Evolutionary conservation across 306 rosid species (phyloP), one percentile per base, ranked within the genome.

Genomic region (Bauhinia variegata): DNA sequence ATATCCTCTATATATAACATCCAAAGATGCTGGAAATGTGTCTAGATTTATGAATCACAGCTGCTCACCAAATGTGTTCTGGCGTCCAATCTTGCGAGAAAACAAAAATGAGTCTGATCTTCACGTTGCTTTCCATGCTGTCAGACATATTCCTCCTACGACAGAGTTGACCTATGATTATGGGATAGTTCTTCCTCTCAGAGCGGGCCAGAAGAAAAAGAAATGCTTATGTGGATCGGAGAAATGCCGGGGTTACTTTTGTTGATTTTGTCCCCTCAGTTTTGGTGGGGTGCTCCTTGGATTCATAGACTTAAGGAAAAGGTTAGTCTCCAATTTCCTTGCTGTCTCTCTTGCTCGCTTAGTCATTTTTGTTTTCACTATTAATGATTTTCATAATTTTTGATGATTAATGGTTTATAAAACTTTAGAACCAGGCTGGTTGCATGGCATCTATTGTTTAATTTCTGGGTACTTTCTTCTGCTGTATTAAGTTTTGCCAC

Each of bases 21-120:
- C 95, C 15, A 87, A 51, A 73, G 75, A 82, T 79, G 75, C 82
- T 60, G 98, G 98, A 68, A 92, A 92, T 82, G 98, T 92, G 38
- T 87, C 92, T 59, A 91, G 98, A 61, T 92, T 89, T 73, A 92
- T 92, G 95, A 92, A 92, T 74, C 98, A 92, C 76, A 85, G 96
- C 83, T 92, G 98, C 78, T 75, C 86, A 66, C 98, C 98, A 8
- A 92, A 84, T 79, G 85, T 92, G 36, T 59, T 75, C 18, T 92
- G 98, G 96, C 96, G 86, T 79, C 88, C 91, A 6, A 70, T 89
- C 38, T 47, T 81, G 10, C 92, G 88, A 6, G 92, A 82, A 81
- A 84, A 84, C 60, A 86, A 79, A 72, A 54, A 65, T 12, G 88
- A 79, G 60, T 63, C 84, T 15, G 95, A 92, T 83, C 78, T 85